These are phyloP conservation scores for Lepidium campestre DNA, from an alignment of 441 rosid species.

Conservation along the genomic window DNA sequence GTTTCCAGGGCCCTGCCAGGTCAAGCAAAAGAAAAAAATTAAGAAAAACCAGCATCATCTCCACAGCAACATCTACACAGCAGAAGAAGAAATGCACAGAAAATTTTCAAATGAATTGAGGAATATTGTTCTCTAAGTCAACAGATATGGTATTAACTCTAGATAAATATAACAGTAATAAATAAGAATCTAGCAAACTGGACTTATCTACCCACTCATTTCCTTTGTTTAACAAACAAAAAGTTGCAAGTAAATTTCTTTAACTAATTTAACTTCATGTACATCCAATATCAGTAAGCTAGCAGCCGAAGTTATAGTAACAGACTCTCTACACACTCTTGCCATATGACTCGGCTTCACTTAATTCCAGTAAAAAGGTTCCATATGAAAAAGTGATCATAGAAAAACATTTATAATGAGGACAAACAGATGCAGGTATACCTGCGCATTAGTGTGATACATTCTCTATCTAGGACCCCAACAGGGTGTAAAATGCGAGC, in stretches of 20 bases:
- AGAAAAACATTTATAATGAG: not conserved
- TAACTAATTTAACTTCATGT: not conserved
- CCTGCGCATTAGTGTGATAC: conserved; percentile 72
- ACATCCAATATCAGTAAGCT: not conserved
- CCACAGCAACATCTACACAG: not conserved
- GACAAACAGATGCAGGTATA: conserved; percentile 19
- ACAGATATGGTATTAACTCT: not conserved
- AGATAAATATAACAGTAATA: not conserved
- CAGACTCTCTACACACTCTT: not conserved
- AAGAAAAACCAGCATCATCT: not conserved
- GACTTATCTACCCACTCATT: not conserved
- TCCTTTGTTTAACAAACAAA: not conserved
- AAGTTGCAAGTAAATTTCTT: not conserved
- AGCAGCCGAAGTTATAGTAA: conserved; percentile 1
- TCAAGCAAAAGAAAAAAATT: conserved; percentile 3
- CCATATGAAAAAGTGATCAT: not conserved
- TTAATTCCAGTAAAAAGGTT: not conserved
- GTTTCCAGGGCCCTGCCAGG: conserved; percentile 62
- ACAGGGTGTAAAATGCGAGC: conserved; percentile 45
- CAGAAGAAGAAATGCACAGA: not conserved
- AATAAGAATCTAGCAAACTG: not conserved
- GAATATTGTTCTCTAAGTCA: not conserved
- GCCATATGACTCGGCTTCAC: not conserved
- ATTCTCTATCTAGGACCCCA: conserved; percentile 80
- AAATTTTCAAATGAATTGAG: not conserved